phyloP scores from a whole-genome alignment of 192 early-diverging fungal genomes.

The Dispira simplex region DNA sequence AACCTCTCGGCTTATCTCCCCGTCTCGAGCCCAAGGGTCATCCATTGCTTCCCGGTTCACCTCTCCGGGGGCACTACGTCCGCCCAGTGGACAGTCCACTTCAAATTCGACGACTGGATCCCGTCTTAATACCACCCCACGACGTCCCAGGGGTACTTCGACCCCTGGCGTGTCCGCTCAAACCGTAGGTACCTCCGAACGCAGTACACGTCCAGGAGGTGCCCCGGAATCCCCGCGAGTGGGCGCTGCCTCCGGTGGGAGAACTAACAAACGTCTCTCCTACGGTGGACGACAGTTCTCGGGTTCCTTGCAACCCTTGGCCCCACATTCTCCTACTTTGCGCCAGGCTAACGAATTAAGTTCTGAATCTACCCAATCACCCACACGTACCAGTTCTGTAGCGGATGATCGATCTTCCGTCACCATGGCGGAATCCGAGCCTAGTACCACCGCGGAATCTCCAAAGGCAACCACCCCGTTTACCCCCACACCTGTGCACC shows the following conservation, averaged over 20 bases:
- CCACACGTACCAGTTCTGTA: neutral
- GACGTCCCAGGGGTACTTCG: slow-evolving; percentile 5
- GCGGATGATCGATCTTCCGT: neutral
- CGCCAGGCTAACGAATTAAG: too few relatives aligned
- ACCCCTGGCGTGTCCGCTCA: neutral
- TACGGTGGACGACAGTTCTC: slow-evolving; percentile 1
- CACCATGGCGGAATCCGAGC: neutral
- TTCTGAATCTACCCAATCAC: neutral
- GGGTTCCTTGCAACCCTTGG: neutral
- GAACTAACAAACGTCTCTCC: slow-evolving; percentile 10
- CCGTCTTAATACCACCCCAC: neutral
- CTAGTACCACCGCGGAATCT: neutral
- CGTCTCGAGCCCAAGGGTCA: neutral
- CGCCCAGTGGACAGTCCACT: neutral
- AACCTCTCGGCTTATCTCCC: neutral
- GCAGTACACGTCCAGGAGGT: neutral
- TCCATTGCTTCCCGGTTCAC: neutral
- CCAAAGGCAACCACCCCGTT: neutral
- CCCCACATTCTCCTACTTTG: neutral
- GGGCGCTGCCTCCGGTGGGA: neutral
- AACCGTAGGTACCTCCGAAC: neutral
- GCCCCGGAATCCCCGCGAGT: neutral
- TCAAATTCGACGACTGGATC: neutral
- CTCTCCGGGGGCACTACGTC: neutral
- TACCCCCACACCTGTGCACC: slow-evolving; percentile 5